Evolutionary conservation across 2,329 filamentous ascomycete species (phyloP).

Genomic region (Colletotrichum sp.): DNA sequence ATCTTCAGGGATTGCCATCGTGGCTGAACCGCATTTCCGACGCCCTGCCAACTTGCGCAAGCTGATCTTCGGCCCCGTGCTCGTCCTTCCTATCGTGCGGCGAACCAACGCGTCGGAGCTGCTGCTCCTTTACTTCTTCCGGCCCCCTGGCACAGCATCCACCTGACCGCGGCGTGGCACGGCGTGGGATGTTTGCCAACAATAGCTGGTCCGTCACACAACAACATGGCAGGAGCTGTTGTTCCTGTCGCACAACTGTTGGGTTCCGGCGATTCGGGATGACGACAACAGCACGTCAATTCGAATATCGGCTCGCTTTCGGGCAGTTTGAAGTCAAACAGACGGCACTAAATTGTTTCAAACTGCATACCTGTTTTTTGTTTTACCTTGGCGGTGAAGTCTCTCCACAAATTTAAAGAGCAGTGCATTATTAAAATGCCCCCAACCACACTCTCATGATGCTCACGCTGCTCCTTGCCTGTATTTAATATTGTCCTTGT

Average conservation of each 20-base stretch:
- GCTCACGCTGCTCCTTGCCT: background rate
- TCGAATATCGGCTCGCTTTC: background rate
- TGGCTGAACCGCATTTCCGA: background rate
- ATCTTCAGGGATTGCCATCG: background rate
- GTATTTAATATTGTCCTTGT: rapidly evolving
- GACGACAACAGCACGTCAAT: conserved; percentile 7
- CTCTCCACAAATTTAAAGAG: background rate
- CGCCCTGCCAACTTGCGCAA: background rate
- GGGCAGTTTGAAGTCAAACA: background rate
- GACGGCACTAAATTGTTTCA: background rate
- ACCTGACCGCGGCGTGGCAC: background rate
- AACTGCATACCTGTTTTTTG: background rate
- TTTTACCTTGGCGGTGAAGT: no score
- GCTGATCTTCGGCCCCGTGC: background rate
- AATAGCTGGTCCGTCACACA: background rate
- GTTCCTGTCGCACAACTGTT: background rate
- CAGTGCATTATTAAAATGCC: background rate
- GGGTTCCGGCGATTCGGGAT: background rate
- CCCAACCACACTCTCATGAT: rapidly evolving
- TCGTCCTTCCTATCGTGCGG: background rate
- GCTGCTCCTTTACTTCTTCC: background rate
- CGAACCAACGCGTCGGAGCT: background rate
- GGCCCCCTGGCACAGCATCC: background rate
- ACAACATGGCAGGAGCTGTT: background rate
- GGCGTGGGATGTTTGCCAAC: background rate